phyloP scores from a whole-genome alignment of 495 filamentous ascomycete species.

The Penicillium roqueforti region DNA sequence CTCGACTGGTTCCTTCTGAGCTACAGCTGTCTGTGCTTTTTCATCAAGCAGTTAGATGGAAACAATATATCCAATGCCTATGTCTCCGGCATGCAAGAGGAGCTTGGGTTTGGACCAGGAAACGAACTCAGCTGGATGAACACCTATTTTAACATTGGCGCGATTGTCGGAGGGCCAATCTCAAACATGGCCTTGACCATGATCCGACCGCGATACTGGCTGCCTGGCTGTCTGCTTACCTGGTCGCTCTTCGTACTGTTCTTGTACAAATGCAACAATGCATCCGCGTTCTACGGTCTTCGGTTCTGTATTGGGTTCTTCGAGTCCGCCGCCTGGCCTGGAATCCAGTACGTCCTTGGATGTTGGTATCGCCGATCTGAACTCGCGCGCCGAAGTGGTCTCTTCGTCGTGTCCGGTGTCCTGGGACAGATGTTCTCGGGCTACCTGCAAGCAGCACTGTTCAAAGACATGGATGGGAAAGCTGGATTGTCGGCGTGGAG shows the following conservation, averaged over 20 bases:
- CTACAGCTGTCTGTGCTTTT: conserved; percentile 12
- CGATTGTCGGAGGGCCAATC: conserved; percentile 6
- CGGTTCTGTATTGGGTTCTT: conserved; percentile 16
- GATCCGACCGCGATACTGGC: conserved; percentile 12
- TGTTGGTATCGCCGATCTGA: conserved; percentile 26
- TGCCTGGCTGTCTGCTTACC: conserved; percentile 10
- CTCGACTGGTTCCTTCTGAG: conserved; percentile 15
- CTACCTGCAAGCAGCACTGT: conserved; percentile 16
- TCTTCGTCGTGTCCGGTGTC: conserved; percentile 16
- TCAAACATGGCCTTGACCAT: conserved; percentile 11
- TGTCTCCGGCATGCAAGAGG: conserved; percentile 59
- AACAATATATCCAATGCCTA: conserved; percentile 52
- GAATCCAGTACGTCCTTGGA: conserved; percentile 15
- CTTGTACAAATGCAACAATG: conserved; percentile 11
- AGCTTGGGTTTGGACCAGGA: conserved; percentile 46
- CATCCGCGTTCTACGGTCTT: conserved; percentile 12
- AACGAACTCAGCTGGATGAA: conserved; percentile 35
- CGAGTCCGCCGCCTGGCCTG: conserved; percentile 15
- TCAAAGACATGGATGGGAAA: conserved; percentile 41
- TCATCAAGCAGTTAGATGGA: conserved; percentile 16
- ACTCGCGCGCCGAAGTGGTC: conserved; percentile 8
- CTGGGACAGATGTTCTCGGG: conserved; percentile 17
- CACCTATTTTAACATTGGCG: conserved; percentile 15
- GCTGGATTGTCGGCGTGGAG: conserved; percentile 56
- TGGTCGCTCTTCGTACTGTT: conserved; percentile 19